These are phyloP conservation scores for Cenchrus purpureus DNA, from an alignment of 176 grass and related monocot species.

Conservation along the genomic window DNA sequence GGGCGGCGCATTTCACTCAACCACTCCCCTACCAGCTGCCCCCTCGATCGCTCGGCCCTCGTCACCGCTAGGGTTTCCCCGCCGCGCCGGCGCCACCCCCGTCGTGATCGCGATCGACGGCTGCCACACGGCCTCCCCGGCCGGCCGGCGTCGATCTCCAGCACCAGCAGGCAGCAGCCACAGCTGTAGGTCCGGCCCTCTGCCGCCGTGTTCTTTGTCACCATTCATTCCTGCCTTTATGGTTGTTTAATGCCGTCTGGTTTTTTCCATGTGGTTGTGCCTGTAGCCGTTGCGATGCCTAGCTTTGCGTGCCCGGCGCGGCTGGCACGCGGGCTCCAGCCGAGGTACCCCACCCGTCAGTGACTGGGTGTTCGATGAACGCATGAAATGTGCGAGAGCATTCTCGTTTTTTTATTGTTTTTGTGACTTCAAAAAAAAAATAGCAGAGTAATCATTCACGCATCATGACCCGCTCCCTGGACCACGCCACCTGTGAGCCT, in stretches of 20 bases:
- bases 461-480: constrained; percentile 67
- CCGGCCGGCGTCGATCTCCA: background rate
- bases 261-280: constrained; percentile 49
- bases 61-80: constrained; percentile 50
- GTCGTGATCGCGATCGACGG: constrained; percentile 41
- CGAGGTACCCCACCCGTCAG: background rate
- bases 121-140: background rate
- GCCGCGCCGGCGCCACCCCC: background rate
- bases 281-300: background rate
- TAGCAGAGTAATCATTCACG: constrained; percentile 75
- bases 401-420: constrained; percentile 1
- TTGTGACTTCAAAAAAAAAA: constrained; percentile 37
- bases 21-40: constrained; percentile 46
- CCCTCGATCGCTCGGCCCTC: background rate
- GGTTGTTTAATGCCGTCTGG: constrained; percentile 65
- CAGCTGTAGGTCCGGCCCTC: constrained; percentile 59
- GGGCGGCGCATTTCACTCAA: constrained; percentile 66
- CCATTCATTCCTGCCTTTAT: constrained; percentile 58
- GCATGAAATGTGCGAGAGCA: background rate
- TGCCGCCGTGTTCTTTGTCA: constrained; percentile 62
- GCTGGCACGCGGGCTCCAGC: background rate
- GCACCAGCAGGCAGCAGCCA: constrained; percentile 12
- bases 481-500: constrained; percentile 37
- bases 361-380: background rate
- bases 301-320: background rate